Evolutionary conservation across 2,329 filamentous ascomycete species (phyloP).

Genomic region (Aspergillus vadensis): DNA sequence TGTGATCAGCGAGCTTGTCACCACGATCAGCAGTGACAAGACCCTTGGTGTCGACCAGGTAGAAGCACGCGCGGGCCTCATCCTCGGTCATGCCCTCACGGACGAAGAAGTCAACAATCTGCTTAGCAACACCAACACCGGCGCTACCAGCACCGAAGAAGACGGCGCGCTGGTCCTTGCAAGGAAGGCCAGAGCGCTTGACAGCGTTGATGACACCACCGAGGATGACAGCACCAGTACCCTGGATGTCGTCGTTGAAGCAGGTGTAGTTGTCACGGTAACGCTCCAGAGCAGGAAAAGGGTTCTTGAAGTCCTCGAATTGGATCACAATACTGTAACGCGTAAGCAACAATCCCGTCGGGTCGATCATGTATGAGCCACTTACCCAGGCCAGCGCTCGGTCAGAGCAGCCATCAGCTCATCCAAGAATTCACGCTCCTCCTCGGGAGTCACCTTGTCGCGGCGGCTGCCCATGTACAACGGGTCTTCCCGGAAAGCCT

Average conservation of each 20-base stretch:
- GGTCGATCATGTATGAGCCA: conserved; percentile 21
- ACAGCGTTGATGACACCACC: conserved; percentile 76
- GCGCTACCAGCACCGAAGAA: conserved; percentile 96
- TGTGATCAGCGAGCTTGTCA: conserved; percentile 89
- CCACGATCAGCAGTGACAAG: conserved; percentile 91
- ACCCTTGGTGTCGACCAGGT: conserved; percentile 95
- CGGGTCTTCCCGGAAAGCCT: conserved; percentile 70
- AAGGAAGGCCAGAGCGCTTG: conserved; percentile 79
- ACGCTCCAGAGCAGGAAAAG: conserved; percentile 87
- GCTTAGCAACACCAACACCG: conserved; percentile 95
- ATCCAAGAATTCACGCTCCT: conserved; percentile 90
- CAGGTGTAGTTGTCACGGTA: conserved; percentile 88
- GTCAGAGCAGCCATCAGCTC: conserved; percentile 93
- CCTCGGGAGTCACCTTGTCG: conserved; percentile 73
- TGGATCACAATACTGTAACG: conserved; percentile 70
- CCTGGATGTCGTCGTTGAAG: conserved; percentile 99
- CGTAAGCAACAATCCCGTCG: conserved; percentile 25
- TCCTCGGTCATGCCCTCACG: conserved; percentile 86
- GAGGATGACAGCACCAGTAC: conserved; percentile 91
- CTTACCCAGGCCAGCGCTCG: conserved; percentile 70
- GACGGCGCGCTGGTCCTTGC: conserved; percentile 89
- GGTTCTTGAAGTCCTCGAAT: conserved; percentile 98
- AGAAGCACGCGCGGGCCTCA: conserved; percentile 88
- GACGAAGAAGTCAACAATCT: conserved; percentile 96
- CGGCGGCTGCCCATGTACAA: conserved; percentile 89